Percentiles rank a stretch among this genome's conserved stretches.
These are phyloP conservation scores for Paraphaeosphaeria sporulosa DNA, from an alignment of 2,329 filamentous ascomycete species.

Conservation along the genomic window DNA sequence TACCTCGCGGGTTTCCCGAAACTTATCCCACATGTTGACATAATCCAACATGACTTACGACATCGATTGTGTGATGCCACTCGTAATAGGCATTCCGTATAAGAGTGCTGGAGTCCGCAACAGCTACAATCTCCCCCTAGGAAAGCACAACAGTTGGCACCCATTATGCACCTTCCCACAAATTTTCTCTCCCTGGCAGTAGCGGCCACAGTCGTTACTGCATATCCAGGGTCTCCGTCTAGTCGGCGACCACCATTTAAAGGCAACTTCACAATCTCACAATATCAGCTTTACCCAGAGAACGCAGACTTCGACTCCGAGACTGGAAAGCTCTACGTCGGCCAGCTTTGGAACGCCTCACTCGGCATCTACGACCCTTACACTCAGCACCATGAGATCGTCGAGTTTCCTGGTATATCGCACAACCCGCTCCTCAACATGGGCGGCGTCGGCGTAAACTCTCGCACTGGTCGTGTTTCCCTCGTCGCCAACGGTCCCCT, in stretches of 20 bases:
- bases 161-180: neutral
- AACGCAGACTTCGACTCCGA: slow-evolving; percentile 30
- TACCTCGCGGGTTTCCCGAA: neutral
- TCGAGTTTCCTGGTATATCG: slow-evolving; percentile 22
- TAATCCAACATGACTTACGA: neutral
- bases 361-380: slow-evolving; percentile 30
- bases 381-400: slow-evolving; percentile 16
- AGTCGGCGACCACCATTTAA: neutral
- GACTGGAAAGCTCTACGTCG: slow-evolving; percentile 24
- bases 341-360: slow-evolving; percentile 30
- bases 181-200: neutral
- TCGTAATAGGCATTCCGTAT: neutral
- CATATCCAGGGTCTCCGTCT: neutral
- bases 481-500: slow-evolving; percentile 21
- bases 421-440: slow-evolving; percentile 28
- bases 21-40: neutral
- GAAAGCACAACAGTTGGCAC: neutral
- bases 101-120: neutral
- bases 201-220: neutral
- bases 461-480: slow-evolving; percentile 19
- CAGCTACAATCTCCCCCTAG: neutral
- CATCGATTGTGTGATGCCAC: neutral
- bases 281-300: slow-evolving; percentile 28
- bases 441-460: slow-evolving; percentile 23
- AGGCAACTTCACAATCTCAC: slow-evolving; percentile 20